Percentiles rank a stretch among this genome's conserved stretches.
These are phyloP conservation scores for Periconia digitata DNA, from an alignment of 2,329 filamentous ascomycete species.

Conservation along the genomic window DNA sequence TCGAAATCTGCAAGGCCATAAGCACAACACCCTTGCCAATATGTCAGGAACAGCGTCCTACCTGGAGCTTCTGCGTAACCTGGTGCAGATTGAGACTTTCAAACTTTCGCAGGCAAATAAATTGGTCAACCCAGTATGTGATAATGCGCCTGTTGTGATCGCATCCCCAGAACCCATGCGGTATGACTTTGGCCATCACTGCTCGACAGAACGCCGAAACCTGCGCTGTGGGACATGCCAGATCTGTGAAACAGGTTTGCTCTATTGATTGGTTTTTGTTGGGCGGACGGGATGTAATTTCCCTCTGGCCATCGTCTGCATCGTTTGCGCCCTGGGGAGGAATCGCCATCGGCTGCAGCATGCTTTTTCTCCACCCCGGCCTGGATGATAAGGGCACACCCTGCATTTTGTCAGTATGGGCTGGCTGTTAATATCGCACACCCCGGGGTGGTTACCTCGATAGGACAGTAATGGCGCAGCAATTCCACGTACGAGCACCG, in stretches of 20 bases:
- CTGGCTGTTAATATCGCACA: background rate
- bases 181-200: conserved; percentile 71
- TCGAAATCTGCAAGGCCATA: conserved; percentile 57
- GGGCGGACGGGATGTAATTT: background rate
- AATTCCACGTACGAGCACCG: conserved; percentile 80
- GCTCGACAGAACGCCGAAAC: conserved; percentile 89
- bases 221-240: conserved; percentile 66
- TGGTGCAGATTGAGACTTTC: conserved; percentile 81
- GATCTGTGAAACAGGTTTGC: conserved; percentile 56
- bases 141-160: conserved; percentile 66
- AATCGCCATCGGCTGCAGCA: conserved; percentile 18
- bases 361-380: conserved; percentile 27
- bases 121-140: conserved; percentile 71
- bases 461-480: conserved; percentile 80
- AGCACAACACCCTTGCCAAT: conserved; percentile 10
- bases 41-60: conserved; percentile 37
- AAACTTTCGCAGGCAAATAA: conserved; percentile 75
- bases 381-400: conserved; percentile 26
- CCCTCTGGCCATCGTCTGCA: conserved; percentile 10
- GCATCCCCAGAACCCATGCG: conserved; percentile 71
- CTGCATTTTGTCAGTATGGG: conserved; percentile 22
- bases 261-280: conserved; percentile 15
- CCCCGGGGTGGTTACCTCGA: conserved; percentile 20
- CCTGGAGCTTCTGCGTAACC: conserved; percentile 73
- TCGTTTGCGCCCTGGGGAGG: conserved; percentile 6